Evolutionary conservation across 192 early-diverging fungal species (phyloP), one percentile per base, ranked within the genome.

Genomic region (Fimicolochytrium jonesii): DNA sequence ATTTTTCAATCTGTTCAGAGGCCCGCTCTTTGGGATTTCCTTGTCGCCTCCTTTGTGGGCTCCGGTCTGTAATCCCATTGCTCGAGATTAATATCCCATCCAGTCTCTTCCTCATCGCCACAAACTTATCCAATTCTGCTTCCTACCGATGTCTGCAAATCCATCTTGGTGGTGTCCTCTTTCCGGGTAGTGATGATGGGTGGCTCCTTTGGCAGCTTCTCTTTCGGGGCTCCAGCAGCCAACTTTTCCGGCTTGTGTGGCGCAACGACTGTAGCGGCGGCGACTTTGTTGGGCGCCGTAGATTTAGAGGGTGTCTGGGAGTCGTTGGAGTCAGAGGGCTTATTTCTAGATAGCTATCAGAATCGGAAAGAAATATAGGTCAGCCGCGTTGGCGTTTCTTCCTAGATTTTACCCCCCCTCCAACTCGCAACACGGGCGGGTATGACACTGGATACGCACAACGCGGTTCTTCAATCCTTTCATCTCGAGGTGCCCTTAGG

Each of bases 381-480:
- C 22, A 22, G 30, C 15, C 41, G 18, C n/a, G n/a, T n/a, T n/a
- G n/a, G n/a, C n/a, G n/a, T n/a, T n/a, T 59, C 4, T 2, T 28
- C 29, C 22, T 11, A 15, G 6, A 36, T 18, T 51, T 15, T 6
- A 47, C 6, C 6, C 13, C 36, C 23, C 36, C 5, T 43, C 15
- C 6, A 43, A 59, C 0, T 15, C 15, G 39, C 36, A 13, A 11
- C 2, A 18, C 11, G 30, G 1, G 1, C 13, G 17, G 52, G 15
- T 11, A 17, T 1, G 52, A 22, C 17, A 33, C 4, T 9, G 48
- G 35, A 20, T 17, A 59, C 72, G 17, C 50, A 77, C 76, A 28
- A 77, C 76, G 68, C 76, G 76, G 50, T 77, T 77, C 63, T 77
- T 77, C 59, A 77, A 60, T 43, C 71, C 72, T 68, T 77, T 77